A percentile compares a stretch with the other conserved stretches of the same genome.
Evolutionary conservation across 768 basidiomycete species (phyloP).

Genomic region (Russula vinacea): DNA sequence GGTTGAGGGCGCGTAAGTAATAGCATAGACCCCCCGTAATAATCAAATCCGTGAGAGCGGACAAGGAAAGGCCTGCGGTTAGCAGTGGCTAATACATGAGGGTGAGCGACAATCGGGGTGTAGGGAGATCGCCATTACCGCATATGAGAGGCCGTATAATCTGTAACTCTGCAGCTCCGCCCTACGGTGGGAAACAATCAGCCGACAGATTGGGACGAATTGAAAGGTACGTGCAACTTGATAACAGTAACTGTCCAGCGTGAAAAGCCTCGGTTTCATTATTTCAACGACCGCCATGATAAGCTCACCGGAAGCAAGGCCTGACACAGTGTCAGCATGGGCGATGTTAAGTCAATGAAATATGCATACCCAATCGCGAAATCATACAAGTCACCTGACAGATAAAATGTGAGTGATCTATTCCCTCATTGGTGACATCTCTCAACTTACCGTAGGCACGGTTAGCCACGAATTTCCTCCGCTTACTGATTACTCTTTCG

Average conservation of each 20-base stretch:
- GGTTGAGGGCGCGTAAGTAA: constrained; percentile 25
- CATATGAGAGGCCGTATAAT: neutral
- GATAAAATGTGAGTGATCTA: neutral
- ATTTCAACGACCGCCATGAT: neutral
- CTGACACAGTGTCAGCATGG: constrained; percentile 4
- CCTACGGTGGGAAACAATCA: constrained; percentile 5
- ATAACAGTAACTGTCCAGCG: neutral
- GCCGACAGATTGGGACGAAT: neutral
- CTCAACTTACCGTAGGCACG: constrained; percentile 8
- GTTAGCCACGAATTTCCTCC: constrained; percentile 23
- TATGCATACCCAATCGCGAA: constrained; percentile 7
- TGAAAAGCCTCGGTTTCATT: neutral
- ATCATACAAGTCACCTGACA: neutral
- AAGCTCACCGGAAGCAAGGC: constrained; percentile 10
- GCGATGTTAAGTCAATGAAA: neutral
- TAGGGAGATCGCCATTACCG: constrained; percentile 4
- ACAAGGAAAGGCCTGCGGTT: constrained; percentile 17
- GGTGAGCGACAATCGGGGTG: neutral
- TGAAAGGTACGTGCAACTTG: constrained; percentile 10
- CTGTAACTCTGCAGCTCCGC: neutral
- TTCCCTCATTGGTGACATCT: neutral
- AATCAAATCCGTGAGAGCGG: constrained; percentile 20
- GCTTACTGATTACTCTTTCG: constrained; percentile 18
- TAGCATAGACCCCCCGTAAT: constrained; percentile 19
- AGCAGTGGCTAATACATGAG: constrained; percentile 3